Evolutionary conservation across 1,139 yeast species (phyloP).

Genomic region (Magnusiomyces suaveolens): DNA sequence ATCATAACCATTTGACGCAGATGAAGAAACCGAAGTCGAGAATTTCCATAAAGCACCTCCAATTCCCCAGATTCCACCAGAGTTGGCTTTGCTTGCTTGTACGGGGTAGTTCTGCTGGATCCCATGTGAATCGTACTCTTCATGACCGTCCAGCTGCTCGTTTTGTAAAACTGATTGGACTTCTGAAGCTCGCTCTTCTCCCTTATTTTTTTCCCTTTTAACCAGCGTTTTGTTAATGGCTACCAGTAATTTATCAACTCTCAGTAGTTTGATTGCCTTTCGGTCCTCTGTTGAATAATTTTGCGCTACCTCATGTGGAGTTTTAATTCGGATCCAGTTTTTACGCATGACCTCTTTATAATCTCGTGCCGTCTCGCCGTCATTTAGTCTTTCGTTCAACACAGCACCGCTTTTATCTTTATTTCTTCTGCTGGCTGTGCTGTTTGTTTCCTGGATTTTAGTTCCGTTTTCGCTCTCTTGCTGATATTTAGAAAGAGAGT

Average conservation of each 20-base stretch:
- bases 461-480: too few relatives aligned
- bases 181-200: not conserved
- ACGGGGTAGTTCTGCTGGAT: too few relatives aligned
- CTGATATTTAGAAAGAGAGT: too few relatives aligned
- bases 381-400: not conserved
- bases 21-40: not conserved
- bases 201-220: not conserved
- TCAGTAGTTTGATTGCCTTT: slow-evolving; percentile 1
- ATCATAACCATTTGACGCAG: not conserved
- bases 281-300: not conserved
- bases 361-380: too few relatives aligned
- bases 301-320: not conserved
- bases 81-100: not conserved
- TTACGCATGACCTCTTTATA: too few relatives aligned
- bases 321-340: too few relatives aligned
- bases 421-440: not conserved
- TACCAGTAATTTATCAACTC: slow-evolving; percentile 2
- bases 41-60: not conserved
- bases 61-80: not conserved
- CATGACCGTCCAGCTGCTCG: too few relatives aligned
- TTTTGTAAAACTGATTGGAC: too few relatives aligned
- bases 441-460: too few relatives aligned
- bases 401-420: not conserved
- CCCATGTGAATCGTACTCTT: too few relatives aligned
- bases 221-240: slow-evolving; percentile 3